These are phyloP conservation scores for Actinomucor elegans DNA, from an alignment of 371 early-diverging fungal species.

Conservation along the genomic window DNA sequence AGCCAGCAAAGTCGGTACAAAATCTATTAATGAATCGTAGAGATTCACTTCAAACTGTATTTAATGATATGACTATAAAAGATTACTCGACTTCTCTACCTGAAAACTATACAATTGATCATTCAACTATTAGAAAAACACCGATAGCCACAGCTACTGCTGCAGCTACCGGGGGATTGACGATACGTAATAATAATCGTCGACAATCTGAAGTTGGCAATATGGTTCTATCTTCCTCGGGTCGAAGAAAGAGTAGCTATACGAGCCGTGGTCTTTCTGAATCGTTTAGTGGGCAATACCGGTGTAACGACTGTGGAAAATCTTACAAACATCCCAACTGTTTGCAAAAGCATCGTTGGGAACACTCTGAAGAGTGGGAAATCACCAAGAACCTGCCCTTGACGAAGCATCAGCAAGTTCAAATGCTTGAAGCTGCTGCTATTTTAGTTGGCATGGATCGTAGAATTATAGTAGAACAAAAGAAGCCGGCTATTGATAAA, in stretches of 20 bases:
- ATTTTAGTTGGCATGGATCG: constrained; percentile 62
- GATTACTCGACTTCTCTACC: constrained; percentile 41
- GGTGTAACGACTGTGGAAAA: constrained; percentile 71
- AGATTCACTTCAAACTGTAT: constrained; percentile 42
- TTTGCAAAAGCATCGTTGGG: constrained; percentile 71
- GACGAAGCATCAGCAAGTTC: constrained; percentile 78
- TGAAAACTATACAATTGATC: constrained; percentile 52
- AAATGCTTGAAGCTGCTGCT: constrained; percentile 75
- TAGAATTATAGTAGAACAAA: background rate
- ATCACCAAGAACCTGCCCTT: constrained; percentile 61
- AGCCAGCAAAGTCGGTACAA: background rate
- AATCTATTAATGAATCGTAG: constrained; percentile 23
- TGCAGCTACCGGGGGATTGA: constrained; percentile 39
- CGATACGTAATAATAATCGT: constrained; percentile 28
- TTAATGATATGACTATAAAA: constrained; percentile 36
- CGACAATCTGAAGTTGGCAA: constrained; percentile 14
- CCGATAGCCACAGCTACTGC: constrained; percentile 28
- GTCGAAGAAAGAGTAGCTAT: constrained; percentile 5
- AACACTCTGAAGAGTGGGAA: constrained; percentile 72
- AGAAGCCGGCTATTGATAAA: background rate
- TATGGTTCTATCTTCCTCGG: background rate
- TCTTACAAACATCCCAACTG: constrained; percentile 70
- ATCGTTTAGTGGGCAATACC: constrained; percentile 23
- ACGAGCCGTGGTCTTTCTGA: constrained; percentile 20
- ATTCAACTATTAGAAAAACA: constrained; percentile 17